phyloP scores from a whole-genome alignment of 495 filamentous ascomycete species.

The Trichoderma reesei region DNA sequence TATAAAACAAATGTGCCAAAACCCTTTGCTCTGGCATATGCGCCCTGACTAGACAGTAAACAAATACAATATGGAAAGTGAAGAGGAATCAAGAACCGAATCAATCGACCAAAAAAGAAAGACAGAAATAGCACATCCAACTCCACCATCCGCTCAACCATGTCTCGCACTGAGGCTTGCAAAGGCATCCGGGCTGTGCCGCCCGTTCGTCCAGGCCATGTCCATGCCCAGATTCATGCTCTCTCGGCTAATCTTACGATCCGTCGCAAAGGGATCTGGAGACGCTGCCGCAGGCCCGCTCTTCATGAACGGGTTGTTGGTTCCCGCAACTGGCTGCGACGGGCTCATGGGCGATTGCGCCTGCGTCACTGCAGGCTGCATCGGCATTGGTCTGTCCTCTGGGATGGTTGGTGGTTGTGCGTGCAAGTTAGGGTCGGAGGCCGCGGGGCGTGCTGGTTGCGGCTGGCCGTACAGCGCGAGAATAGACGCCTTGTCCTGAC shows the following conservation, averaged over 20 bases:
- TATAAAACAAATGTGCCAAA: conserved; percentile 4
- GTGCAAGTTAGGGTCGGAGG: neutral
- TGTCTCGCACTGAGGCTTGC: conserved; percentile 71
- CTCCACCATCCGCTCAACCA: neutral
- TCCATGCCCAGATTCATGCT: conserved; percentile 72
- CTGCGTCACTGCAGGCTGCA: conserved; percentile 19
- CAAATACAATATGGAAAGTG: neutral
- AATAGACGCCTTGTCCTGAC: conserved; percentile 69
- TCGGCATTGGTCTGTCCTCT: conserved; percentile 12
- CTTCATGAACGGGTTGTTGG: conserved; percentile 17
- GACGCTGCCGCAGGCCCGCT: neutral
- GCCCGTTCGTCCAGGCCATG: conserved; percentile 59
- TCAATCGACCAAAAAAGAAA: neutral
- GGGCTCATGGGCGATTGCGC: conserved; percentile 16
- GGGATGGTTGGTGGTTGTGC: conserved; percentile 11
- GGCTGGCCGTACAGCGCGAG: conserved; percentile 78
- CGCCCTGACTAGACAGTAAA: neutral
- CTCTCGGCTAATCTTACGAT: conserved; percentile 70
- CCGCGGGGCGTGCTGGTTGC: conserved; percentile 48
- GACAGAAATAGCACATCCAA: neutral
- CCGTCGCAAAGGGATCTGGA: conserved; percentile 10
- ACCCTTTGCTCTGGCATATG: conserved; percentile 2
- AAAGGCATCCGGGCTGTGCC: conserved; percentile 95
- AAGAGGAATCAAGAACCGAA: neutral
- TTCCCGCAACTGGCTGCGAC: conserved; percentile 16